Conservation (phyloP, 1,139 yeast species). For the Nakaseomyces bracarensis region DNA sequence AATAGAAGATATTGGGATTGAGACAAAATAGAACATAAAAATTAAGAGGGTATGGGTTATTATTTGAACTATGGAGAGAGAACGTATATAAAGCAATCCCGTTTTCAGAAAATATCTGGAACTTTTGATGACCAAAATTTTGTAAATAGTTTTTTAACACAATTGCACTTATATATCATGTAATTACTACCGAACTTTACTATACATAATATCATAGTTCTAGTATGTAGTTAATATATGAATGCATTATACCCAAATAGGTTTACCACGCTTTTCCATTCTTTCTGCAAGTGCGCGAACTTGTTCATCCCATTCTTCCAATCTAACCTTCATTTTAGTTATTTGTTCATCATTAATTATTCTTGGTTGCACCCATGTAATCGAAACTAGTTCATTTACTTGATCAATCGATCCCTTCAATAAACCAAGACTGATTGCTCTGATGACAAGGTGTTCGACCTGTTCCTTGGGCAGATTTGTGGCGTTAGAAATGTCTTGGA, state of each 20-base stretch:
- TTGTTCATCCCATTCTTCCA: conserved; percentile 68
- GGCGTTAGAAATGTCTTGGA: conserved; percentile 68
- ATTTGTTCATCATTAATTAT: conserved; percentile 79
- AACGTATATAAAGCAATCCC: too few species aligned
- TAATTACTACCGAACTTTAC: too few species aligned
- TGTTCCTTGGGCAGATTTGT: conserved; percentile 53
- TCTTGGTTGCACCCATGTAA: conserved; percentile 94
- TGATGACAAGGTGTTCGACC: conserved; percentile 86
- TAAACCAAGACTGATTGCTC: conserved; percentile 76
- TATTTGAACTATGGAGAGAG: too few species aligned
- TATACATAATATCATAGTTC: not conserved
- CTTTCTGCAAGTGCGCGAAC: conserved; percentile 58
- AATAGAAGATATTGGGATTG: conserved; percentile 9
- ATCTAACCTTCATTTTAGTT: conserved; percentile 60
- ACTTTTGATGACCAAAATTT: too few species aligned
- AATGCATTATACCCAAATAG: conserved; percentile 41
- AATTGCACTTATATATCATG: too few species aligned
- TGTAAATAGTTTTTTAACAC: too few species aligned
- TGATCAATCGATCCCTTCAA: conserved; percentile 85
- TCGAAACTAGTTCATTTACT: conserved; percentile 64
- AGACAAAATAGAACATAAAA: not conserved
- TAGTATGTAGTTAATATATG: not conserved
- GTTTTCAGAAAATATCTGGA: too few species aligned
- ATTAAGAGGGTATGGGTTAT: too few species aligned
- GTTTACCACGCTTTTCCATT: conserved; percentile 51